Evolutionary conservation across 108 stramenopile species (phyloP).

Genomic region (Skeletonema menzelii): DNA sequence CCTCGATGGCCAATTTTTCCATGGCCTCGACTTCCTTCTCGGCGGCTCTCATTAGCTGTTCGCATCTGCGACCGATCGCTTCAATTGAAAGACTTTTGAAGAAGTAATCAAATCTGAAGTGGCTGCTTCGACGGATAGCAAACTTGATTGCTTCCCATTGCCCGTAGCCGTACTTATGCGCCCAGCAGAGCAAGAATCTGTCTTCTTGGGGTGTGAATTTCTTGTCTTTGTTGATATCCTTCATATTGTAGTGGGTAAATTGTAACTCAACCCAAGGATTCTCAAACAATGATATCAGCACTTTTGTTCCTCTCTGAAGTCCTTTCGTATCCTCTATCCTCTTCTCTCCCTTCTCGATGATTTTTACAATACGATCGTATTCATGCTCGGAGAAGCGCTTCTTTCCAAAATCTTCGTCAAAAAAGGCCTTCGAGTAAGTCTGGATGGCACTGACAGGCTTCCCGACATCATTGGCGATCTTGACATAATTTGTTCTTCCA

Average conservation of each 20-base stretch:
- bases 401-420: slow-evolving; percentile 73
- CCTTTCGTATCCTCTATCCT: slow-evolving; percentile 74
- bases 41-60: slow-evolving; percentile 84
- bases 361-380: slow-evolving; percentile 83
- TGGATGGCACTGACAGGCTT: slow-evolving; percentile 64
- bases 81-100: slow-evolving; percentile 46
- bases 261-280: slow-evolving; percentile 90
- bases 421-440: slow-evolving; percentile 68
- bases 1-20: slow-evolving; percentile 69
- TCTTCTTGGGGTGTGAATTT: slow-evolving; percentile 48
- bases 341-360: slow-evolving; percentile 82
- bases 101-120: slow-evolving; percentile 90
- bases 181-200: slow-evolving; percentile 54
- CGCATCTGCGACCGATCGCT: slow-evolving; percentile 71
- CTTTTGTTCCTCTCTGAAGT: slow-evolving; percentile 64
- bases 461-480: slow-evolving; percentile 74
- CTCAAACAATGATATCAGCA: slow-evolving; percentile 78
- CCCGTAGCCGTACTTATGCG: slow-evolving; percentile 84
- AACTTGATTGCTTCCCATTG: slow-evolving; percentile 90
- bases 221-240: slow-evolving; percentile 52
- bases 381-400: slow-evolving; percentile 81
- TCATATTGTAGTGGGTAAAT: slow-evolving; percentile 63
- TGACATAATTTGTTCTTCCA: slow-evolving; percentile 41
- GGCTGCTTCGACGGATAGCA: slow-evolving; percentile 78
- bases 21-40: slow-evolving; percentile 83